These are phyloP conservation scores for Cryptosporidium sp. DNA, from an alignment of 169 alveolate genomes.

Conservation along the genomic window DNA sequence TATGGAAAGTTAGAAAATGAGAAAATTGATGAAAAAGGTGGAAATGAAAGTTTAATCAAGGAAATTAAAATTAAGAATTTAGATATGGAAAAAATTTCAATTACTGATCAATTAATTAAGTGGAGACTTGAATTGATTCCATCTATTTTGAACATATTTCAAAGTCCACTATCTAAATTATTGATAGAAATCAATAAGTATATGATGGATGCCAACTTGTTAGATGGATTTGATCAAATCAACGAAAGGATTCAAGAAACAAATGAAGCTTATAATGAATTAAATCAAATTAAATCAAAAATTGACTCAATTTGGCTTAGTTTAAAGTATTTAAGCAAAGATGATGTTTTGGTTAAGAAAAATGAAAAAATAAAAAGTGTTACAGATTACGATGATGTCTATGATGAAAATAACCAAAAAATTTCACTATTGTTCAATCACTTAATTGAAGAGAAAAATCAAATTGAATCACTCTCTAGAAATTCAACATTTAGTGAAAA, in stretches of 20 bases:
- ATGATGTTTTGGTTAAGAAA: constrained; percentile 12
- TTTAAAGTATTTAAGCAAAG: constrained; percentile 23
- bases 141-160: background rate
- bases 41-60: background rate
- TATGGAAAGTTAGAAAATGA: constrained; percentile 4
- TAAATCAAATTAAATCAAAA: constrained; percentile 13
- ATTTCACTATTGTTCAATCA: constrained; percentile 2
- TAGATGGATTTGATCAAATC: background rate
- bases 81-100: constrained; percentile 9
- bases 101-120: background rate
- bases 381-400: constrained; percentile 5
- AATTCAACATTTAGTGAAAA: background rate
- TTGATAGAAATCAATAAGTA: constrained; percentile 5
- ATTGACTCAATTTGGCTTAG: constrained; percentile 24
- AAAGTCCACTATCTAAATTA: constrained; percentile 9
- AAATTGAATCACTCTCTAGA: background rate
- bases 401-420: constrained; percentile 20
- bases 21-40: background rate
- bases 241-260: constrained; percentile 3
- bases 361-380: constrained; percentile 25
- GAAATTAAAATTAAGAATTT: constrained; percentile 15
- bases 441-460: background rate
- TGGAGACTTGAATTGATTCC: constrained; percentile 31
- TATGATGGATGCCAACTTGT: background rate
- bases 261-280: background rate